phyloP scores from a whole-genome alignment of 2,329 filamentous ascomycete species.

The Lasiodiplodia hormozganensis region DNA sequence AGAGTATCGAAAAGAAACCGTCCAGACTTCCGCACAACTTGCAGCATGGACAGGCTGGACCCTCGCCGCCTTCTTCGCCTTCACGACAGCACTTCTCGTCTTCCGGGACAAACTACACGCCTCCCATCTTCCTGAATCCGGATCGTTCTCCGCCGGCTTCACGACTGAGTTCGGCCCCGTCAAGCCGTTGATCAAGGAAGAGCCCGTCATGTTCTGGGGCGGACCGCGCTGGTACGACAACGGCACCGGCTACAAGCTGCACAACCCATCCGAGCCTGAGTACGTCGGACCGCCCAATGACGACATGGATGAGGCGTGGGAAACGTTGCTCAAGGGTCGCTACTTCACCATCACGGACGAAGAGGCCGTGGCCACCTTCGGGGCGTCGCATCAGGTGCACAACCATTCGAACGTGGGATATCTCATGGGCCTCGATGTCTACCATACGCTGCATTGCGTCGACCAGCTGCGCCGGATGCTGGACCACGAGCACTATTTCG shows the following conservation, averaged over 20 bases:
- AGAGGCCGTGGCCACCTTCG: background rate
- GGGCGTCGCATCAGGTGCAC: too few species aligned
- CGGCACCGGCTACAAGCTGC: background rate
- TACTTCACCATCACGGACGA: constrained; percentile 9
- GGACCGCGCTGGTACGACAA: constrained; percentile 1
- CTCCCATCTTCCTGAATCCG: too few species aligned
- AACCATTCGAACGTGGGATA: background rate
- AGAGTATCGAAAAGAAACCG: too few species aligned
- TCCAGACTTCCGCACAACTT: too few species aligned
- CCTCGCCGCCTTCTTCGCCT: too few species aligned
- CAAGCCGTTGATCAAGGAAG: too few species aligned
- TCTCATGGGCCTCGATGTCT: constrained; percentile 29
- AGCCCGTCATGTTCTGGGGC: too few species aligned
- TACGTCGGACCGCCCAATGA: constrained; percentile 33
- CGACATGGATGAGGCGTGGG: constrained; percentile 32
- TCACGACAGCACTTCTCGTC: too few species aligned
- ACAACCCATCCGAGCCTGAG: constrained; percentile 8
- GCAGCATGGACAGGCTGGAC: too few species aligned
- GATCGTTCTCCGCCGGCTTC: too few species aligned
- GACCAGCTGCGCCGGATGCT: constrained; percentile 33
- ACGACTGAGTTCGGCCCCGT: too few species aligned
- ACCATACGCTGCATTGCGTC: constrained; percentile 35
- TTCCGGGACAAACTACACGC: too few species aligned
- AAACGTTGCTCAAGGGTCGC: constrained; percentile 29
- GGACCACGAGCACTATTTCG: constrained; percentile 30